phyloP scores from a whole-genome alignment of 2,329 filamentous ascomycete genomes.

The Rutstroemia sp. region DNA sequence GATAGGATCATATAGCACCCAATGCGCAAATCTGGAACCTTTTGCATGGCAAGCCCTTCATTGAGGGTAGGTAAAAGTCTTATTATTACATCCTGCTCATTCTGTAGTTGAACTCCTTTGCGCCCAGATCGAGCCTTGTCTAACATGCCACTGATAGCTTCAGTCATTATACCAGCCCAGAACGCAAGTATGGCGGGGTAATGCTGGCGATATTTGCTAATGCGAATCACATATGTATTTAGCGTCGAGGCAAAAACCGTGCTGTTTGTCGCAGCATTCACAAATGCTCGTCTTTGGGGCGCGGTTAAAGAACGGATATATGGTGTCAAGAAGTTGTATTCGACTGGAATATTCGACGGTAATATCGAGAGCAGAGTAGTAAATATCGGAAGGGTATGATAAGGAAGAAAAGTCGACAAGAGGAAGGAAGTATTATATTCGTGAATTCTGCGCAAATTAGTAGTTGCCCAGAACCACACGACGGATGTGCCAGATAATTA shows the following conservation, averaged over 20 bases:
- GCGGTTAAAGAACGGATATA: conserved; percentile 72
- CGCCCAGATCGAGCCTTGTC: conserved; percentile 71
- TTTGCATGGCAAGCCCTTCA: conserved; percentile 67
- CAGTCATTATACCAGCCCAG: conserved; percentile 83
- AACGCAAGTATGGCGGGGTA: conserved; percentile 77
- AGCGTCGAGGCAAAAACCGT: conserved; percentile 67
- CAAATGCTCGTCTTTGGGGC: conserved; percentile 72
- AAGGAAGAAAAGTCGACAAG: conserved; percentile 83
- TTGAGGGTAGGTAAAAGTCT: conserved; percentile 64
- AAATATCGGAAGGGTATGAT: conserved; percentile 81
- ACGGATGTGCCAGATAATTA: conserved; percentile 33
- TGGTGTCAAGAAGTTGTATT: conserved; percentile 78
- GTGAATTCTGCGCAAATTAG: conserved; percentile 57
- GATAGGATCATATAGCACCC: conserved; percentile 88
- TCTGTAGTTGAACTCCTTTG: conserved; percentile 66
- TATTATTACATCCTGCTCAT: conserved; percentile 70
- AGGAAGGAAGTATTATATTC: conserved; percentile 78
- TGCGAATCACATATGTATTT: conserved; percentile 71
- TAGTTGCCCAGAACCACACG: not conserved
- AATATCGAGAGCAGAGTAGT: conserved; percentile 81
- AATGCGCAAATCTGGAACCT: conserved; percentile 71
- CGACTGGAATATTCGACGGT: conserved; percentile 62
- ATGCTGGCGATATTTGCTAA: conserved; percentile 63
- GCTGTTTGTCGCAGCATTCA: conserved; percentile 77
- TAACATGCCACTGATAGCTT: conserved; percentile 76